A percentile compares a stretch with the other conserved stretches of the same genome.
Conservation (phyloP, 2,329 filamentous ascomycete genomes). For the Claviceps digitariae region DNA sequence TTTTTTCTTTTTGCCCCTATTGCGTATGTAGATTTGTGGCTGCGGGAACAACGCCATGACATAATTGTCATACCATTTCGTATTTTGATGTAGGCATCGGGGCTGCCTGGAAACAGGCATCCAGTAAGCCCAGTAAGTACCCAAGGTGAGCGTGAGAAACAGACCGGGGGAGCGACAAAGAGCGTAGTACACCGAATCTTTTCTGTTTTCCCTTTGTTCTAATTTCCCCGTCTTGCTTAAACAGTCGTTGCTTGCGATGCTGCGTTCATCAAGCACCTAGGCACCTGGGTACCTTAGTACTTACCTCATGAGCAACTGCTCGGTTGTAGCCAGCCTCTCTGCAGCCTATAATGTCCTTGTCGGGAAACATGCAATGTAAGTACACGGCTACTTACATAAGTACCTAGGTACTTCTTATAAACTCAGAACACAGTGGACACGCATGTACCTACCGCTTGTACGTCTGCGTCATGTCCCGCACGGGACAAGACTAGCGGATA, state of each 20-base stretch:
- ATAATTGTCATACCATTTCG: not conserved
- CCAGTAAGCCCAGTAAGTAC: not conserved
- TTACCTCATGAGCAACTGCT: constrained; percentile 59
- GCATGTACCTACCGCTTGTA: too few relatives aligned
- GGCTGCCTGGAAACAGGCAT: not conserved
- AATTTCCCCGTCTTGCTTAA: not conserved
- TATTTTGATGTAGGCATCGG: too few relatives aligned
- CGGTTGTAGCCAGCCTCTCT: constrained; percentile 89
- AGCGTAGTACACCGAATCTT: too few relatives aligned
- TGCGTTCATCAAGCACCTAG: too few relatives aligned
- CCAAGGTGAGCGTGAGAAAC: too few relatives aligned
- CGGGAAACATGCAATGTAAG: constrained; percentile 57
- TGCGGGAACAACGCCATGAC: not conserved
- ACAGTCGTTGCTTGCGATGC: not conserved
- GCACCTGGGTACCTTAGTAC: not conserved
- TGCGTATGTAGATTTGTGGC: not conserved
- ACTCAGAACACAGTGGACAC: not conserved
- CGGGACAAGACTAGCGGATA: not conserved
- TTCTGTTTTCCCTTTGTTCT: too few relatives aligned
- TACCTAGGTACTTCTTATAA: too few relatives aligned
- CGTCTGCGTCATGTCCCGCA: not conserved
- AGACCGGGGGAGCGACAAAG: too few relatives aligned
- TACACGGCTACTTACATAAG: too few relatives aligned
- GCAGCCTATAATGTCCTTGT: constrained; percentile 59
- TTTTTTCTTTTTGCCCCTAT: not conserved